phyloP scores from a whole-genome alignment of 805 yeast species.

The Isabelozyma gotoi region DNA sequence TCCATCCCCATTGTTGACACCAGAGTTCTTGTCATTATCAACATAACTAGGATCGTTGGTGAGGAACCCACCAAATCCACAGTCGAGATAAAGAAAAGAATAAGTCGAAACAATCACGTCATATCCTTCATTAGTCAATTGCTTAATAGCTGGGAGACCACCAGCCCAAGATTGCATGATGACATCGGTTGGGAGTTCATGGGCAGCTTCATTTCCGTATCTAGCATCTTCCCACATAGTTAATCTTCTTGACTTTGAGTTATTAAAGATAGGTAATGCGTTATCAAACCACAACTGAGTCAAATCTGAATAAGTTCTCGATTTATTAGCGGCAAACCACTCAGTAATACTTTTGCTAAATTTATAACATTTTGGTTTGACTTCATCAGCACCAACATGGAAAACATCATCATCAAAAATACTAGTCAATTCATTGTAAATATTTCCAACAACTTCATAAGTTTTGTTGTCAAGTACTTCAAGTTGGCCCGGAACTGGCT shows the following conservation, averaged over 20 bases:
- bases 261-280: constrained; percentile 31
- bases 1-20: constrained; percentile 27
- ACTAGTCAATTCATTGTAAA: constrained; percentile 29
- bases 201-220: constrained; percentile 20
- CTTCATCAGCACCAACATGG: constrained; percentile 44
- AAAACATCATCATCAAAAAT: constrained; percentile 36
- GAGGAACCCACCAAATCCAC: constrained; percentile 39
- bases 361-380: constrained; percentile 32
- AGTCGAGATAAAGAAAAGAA: constrained; percentile 36
- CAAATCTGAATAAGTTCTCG: constrained; percentile 26
- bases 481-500: constrained; percentile 44
- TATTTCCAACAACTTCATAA: constrained; percentile 29
- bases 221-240: constrained; percentile 44
- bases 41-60: constrained; percentile 34
- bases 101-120: constrained; percentile 37
- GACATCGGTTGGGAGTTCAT: constrained; percentile 26
- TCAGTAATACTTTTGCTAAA: constrained; percentile 19
- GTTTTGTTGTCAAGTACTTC: constrained; percentile 30
- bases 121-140: constrained; percentile 31
- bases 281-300: constrained; percentile 34
- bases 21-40: constrained; percentile 17
- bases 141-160: constrained; percentile 17
- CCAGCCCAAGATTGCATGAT: constrained; percentile 36
- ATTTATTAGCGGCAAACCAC: constrained; percentile 24
- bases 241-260: constrained; percentile 18